Conservation (phyloP, 352 stramenopile genomes). For the Elongisporangium anandrum region DNA sequence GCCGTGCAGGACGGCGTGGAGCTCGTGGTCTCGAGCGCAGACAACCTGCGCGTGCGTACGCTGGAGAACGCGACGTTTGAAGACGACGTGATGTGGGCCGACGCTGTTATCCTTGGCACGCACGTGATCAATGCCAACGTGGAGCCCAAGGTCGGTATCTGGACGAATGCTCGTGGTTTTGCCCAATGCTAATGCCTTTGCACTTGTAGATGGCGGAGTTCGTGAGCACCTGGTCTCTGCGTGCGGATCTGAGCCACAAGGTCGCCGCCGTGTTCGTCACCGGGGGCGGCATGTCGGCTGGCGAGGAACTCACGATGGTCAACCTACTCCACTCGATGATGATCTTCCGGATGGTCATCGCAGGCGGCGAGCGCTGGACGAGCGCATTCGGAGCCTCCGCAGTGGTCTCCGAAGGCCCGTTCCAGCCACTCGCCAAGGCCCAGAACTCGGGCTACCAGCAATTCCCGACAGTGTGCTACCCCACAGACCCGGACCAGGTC, state of each 20-base stretch:
- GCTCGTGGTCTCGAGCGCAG: constrained; percentile 24
- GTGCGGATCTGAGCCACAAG: constrained; percentile 74
- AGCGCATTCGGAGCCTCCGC: constrained; percentile 82
- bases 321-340: constrained; percentile 85
- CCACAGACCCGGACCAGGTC: constrained; percentile 47
- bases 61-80: constrained; percentile 67
- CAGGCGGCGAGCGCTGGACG: constrained; percentile 82
- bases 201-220: constrained; percentile 54
- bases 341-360: constrained; percentile 84
- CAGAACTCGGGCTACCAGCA: constrained; percentile 10
- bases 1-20: constrained; percentile 54
- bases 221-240: constrained; percentile 67
- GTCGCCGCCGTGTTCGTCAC: constrained; percentile 85
- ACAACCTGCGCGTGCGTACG: constrained; percentile 42
- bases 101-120: constrained; percentile 80
- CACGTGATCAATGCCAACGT: constrained; percentile 88
- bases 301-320: constrained; percentile 84
- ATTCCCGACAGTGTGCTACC: constrained; percentile 55
- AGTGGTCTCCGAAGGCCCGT: constrained; percentile 74
- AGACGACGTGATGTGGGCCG: constrained; percentile 77
- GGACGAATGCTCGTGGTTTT: not conserved
- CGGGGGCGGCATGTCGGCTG: constrained; percentile 71
- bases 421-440: constrained; percentile 20
- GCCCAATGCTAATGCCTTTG: not conserved
- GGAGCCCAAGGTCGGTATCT: constrained; percentile 55